phyloP scores from a whole-genome alignment of 495 filamentous ascomycete genomes.

The Penicillium cinerascens region DNA sequence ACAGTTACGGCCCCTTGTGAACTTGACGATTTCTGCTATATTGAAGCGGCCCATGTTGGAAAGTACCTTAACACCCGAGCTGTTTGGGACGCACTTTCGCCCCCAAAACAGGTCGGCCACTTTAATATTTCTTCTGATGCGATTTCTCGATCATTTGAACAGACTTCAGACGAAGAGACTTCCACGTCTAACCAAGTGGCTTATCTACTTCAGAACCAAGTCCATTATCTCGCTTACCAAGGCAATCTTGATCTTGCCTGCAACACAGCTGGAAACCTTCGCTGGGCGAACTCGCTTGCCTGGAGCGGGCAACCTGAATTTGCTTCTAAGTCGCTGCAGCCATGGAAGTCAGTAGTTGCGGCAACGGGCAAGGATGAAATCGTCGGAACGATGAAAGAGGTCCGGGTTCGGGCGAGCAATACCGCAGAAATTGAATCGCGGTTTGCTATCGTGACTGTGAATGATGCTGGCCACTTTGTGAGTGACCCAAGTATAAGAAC shows the following conservation, averaged over 20 bases:
- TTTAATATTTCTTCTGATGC: not conserved
- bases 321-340: slow-evolving; percentile 28
- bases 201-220: slow-evolving; percentile 31
- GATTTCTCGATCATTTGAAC: not conserved
- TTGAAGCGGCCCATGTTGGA: not conserved
- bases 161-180: slow-evolving; percentile 15
- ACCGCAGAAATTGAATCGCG: slow-evolving; percentile 3
- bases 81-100: not conserved
- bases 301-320: slow-evolving; percentile 48
- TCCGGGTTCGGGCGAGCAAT: slow-evolving; percentile 6
- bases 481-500: not conserved
- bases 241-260: slow-evolving; percentile 46
- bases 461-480: slow-evolving; percentile 27
- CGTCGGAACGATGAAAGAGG: slow-evolving; percentile 24
- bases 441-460: slow-evolving; percentile 29
- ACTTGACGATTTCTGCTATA: not conserved
- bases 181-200: slow-evolving; percentile 24
- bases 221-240: slow-evolving; percentile 44
- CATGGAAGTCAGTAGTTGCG: slow-evolving; percentile 30
- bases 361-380: slow-evolving; percentile 12
- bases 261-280: slow-evolving; percentile 42
- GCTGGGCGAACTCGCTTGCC: slow-evolving; percentile 35
- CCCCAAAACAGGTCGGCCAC: not conserved
- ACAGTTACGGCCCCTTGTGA: not conserved
- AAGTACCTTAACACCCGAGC: not conserved